Base-by-base conservation (phyloP, 306 rosid genomes). In the Malus fusca region DNA sequence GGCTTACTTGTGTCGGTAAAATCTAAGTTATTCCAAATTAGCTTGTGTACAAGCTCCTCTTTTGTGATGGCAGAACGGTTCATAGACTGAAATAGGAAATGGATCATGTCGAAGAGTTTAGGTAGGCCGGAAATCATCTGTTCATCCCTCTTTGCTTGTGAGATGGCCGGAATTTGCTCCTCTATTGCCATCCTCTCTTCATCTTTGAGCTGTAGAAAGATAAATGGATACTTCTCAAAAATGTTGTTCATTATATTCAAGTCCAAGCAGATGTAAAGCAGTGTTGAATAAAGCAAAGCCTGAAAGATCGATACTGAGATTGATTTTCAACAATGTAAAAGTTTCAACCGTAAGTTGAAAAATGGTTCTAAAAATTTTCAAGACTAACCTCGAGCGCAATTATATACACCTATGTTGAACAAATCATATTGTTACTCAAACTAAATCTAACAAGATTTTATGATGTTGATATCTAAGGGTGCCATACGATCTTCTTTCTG, bases 1-100 rank as follows among this genome's bases (percentile, higher is more conserved):
- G 69, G 52, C 93, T 88, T 89, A 95, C 99, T 83, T 84, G 80
- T 89, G 80, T 85, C 96, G 62, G 84, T 75, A 68, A 87, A 82
- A 46, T 84, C 92, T 48, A 53, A 44, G 23, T 84, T 82, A 79
- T 75, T 77, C 63, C 85, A 71, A 48, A 95, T 72, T 77, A 95
- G 77, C 88, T 90, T 89, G 87, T 85, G 82, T 18, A 92, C 35
- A 82, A 95, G 96, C 93, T 90, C 97, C 78, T 74, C 85, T 78
- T 89, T 90, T 5, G 93, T 87, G 70, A 92, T 79, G 43, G 86
- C 84, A 15, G 90, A 81, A 5, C 87, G 88, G 43, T 76, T 87
- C 40, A 59, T 75, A 13, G 90, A 83, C 80, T 84, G 91, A 78
- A 79, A 77, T 67, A 95, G 78, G 79, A 85, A 72, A 68, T 79